Conservation (phyloP, 495 filamentous ascomycete genomes). For the Lindgomyces ingoldianus region DNA sequence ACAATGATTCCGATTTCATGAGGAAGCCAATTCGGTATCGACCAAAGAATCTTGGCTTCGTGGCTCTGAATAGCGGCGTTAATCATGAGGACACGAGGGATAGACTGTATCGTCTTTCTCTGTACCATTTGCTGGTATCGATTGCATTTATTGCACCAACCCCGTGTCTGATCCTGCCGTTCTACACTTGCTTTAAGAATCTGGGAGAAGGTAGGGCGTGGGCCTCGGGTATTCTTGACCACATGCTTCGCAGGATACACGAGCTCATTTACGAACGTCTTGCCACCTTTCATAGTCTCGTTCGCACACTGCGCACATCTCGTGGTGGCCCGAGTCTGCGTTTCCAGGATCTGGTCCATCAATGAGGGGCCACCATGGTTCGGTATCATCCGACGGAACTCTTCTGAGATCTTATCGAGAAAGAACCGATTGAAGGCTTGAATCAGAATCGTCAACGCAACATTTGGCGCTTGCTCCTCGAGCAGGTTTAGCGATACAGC, state of each 20-base stretch:
- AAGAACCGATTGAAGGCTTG: constrained; percentile 78
- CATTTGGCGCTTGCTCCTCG: constrained; percentile 75
- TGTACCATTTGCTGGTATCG: constrained; percentile 80
- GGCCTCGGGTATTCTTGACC: constrained; percentile 39
- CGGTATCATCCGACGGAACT: constrained; percentile 65
- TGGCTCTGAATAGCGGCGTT: constrained; percentile 73
- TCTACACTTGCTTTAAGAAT: constrained; percentile 86
- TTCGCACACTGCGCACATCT: constrained; percentile 80
- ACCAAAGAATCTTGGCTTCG: constrained; percentile 78
- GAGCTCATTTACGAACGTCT: constrained; percentile 77
- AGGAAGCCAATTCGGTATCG: constrained; percentile 84
- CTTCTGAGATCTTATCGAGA: constrained; percentile 67
- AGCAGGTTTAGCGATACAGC: constrained; percentile 70
- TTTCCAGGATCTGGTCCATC: constrained; percentile 58
- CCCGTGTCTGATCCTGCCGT: constrained; percentile 73
- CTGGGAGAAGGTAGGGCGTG: constrained; percentile 70
- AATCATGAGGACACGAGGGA: constrained; percentile 80
- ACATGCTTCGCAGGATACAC: constrained; percentile 59
- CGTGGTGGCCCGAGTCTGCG: constrained; percentile 60
- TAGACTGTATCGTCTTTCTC: constrained; percentile 72
- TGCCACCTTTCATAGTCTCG: constrained; percentile 68
- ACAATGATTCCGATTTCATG: constrained; percentile 88
- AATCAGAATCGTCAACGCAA: constrained; percentile 69
- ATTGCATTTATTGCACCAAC: constrained; percentile 87
- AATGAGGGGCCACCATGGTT: constrained; percentile 48